Evolutionary conservation across 1,284 basidiomycete species (phyloP).

Genomic region (Ustilago shanxiensis): DNA sequence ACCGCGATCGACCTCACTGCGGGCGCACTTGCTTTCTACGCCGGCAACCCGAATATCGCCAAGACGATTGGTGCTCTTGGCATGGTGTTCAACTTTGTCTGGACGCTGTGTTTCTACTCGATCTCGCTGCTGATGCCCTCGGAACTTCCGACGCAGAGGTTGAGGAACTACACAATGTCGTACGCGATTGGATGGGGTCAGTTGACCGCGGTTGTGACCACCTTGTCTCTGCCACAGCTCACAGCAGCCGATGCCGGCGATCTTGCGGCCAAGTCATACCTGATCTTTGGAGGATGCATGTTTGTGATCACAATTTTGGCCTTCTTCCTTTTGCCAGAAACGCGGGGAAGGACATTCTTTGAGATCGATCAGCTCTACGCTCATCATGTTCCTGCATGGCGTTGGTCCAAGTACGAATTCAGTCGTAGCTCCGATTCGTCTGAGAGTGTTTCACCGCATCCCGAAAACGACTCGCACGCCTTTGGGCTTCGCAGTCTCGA

Average conservation of each 20-base stretch:
- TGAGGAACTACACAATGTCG: constrained; percentile 61
- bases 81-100: constrained; percentile 62
- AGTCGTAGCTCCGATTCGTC: constrained; percentile 4
- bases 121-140: constrained; percentile 61
- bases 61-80: constrained; percentile 56
- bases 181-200: constrained; percentile 62
- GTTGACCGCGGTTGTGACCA: constrained; percentile 59
- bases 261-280: constrained; percentile 59
- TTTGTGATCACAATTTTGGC: constrained; percentile 48
- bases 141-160: constrained; percentile 56
- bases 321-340: constrained; percentile 58
- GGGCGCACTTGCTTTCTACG: constrained; percentile 45
- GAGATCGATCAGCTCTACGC: constrained; percentile 65
- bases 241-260: constrained; percentile 54
- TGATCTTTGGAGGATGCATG: constrained; percentile 62
- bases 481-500: constrained; percentile 41
- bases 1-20: constrained; percentile 53
- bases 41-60: constrained; percentile 21
- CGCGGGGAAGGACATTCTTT: constrained; percentile 49
- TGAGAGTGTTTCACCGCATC: constrained; percentile 11
- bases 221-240: constrained; percentile 56
- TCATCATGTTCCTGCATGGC: constrained; percentile 45
- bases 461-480: constrained; percentile 21
- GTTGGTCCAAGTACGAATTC: constrained; percentile 53
- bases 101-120: constrained; percentile 62